Conservation (phyloP, 768 basidiomycete genomes). For the Hortiboletus flavorubellus region DNA sequence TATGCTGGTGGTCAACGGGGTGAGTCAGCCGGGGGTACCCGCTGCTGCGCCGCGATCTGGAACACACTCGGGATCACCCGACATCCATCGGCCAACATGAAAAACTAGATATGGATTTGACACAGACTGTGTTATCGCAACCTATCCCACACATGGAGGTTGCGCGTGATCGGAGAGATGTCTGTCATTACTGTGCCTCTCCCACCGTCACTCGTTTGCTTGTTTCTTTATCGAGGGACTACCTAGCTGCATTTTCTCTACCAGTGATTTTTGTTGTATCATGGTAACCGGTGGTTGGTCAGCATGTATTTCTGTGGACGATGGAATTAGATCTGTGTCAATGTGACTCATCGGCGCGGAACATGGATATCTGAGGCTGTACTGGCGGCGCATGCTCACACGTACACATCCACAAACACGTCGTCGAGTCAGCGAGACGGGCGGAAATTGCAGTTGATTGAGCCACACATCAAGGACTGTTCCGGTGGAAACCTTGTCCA, state of each 20-base stretch:
- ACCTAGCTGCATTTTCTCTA: constrained; percentile 5
- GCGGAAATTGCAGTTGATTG: background rate
- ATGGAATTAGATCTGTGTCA: background rate
- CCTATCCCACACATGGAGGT: constrained; percentile 5
- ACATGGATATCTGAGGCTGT: background rate
- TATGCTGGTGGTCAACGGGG: background rate
- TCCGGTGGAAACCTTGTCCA: background rate
- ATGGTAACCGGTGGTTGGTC: constrained; percentile 4
- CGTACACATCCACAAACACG: constrained; percentile 8
- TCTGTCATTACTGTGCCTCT: constrained; percentile 9
- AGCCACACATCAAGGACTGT: background rate
- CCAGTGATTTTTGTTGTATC: constrained; percentile 11
- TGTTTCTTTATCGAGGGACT: constrained; percentile 4
- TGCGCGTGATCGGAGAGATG: constrained; percentile 4
- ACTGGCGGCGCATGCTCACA: background rate
- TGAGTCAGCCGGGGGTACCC: constrained; percentile 22
- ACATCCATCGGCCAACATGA: constrained; percentile 3
- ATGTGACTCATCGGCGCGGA: background rate
- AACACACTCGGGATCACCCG: constrained; percentile 2
- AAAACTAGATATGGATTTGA: constrained; percentile 23
- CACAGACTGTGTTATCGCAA: constrained; percentile 20
- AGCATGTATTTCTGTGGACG: background rate
- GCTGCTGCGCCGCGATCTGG: constrained; percentile 2
- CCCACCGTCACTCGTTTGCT: constrained; percentile 9
- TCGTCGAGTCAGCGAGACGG: background rate